phyloP scores from a whole-genome alignment of 2,329 filamentous ascomycete species.

The Trichoderma guizhouense region DNA sequence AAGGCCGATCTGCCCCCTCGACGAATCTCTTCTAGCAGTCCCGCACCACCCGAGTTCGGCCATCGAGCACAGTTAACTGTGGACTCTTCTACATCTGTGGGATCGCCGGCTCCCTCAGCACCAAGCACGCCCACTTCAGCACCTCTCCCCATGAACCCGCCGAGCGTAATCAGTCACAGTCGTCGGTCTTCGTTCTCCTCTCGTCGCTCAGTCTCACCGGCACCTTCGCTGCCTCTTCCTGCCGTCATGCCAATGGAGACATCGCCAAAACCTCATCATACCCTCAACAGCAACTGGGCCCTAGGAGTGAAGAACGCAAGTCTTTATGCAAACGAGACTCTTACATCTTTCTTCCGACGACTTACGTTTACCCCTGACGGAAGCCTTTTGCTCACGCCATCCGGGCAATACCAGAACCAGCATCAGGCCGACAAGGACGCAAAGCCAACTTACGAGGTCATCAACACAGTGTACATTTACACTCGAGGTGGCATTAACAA shows the following conservation, averaged over 20 bases:
- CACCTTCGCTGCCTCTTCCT: conserved; percentile 87
- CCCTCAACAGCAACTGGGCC: conserved; percentile 49
- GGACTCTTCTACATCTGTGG: conserved; percentile 55
- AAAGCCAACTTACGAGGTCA: conserved; percentile 79
- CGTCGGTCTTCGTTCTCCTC: conserved; percentile 90
- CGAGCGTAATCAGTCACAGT: conserved; percentile 82
- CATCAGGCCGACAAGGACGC: conserved; percentile 62
- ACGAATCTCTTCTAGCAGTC: conserved; percentile 86
- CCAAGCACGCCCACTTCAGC: conserved; percentile 91
- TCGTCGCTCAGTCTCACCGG: conserved; percentile 85
- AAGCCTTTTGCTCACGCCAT: conserved; percentile 87
- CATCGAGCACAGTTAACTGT: conserved; percentile 60
- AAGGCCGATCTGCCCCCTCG: conserved; percentile 90
- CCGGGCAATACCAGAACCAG: conserved; percentile 88
- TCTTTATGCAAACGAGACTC: conserved; percentile 93
- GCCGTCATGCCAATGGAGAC: conserved; percentile 93
- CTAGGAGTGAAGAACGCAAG: conserved; percentile 76
- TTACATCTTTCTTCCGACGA: conserved; percentile 94
- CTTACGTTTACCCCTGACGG: conserved; percentile 94
- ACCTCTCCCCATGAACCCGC: conserved; percentile 92
- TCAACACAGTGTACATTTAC: conserved; percentile 98
- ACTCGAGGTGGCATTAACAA: conserved; percentile 95
- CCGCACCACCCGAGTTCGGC: conserved; percentile 79
- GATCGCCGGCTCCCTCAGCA: conserved; percentile 84
- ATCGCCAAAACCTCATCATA: conserved; percentile 70